Base-by-base conservation (phyloP, 345 rosid genomes). In the Turnera subulata region DNA sequence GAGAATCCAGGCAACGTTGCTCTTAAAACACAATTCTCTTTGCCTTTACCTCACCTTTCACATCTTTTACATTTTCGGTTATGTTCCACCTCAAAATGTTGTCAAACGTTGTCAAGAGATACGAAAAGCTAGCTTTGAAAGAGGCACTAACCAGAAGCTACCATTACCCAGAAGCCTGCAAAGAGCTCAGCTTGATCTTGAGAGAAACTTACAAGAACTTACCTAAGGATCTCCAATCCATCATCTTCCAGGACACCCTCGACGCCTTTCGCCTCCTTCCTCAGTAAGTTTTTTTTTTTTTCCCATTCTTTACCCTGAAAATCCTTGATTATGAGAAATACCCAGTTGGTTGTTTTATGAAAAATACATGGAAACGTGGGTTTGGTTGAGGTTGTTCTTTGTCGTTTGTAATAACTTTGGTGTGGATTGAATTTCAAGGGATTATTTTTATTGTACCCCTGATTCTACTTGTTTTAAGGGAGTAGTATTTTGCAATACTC, bases 191-290 rank as follows among this genome's bases (percentile, higher is more conserved):
- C 72, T 82, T 74, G 43, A 71, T 88, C 48, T 65, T 85, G 21
- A 60, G 77, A 49, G 58, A 58, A 29, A 80, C 81, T 51, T 88
- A 84, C 66, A 24, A 25, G 60, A 68, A 61, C 38, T 68, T 79
- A 52, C 89, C 92, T 52, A 83, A 88, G 75, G 57, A 74, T 61
- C 63, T 84, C 58, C 89, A 83, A 63, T 75, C 83, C 62, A 44
- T 76, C 53, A 62, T 92, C 83, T 79, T 86, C 56, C 78, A 61
- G 12, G 88, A 91, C 74, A 68, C 73, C 29, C 84, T 84, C 74
- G 11, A 85, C 33, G 88, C 98, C 76, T 82, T 84, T 61, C 87
- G 88, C 59, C 77, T 85, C 44, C 88, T 91, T 59, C 86, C 96
- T 26, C 59, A 71, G 98, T 88, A 73, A 71, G 78, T 22, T 22